Percentiles rank a stretch among this genome's conserved stretches.
Evolutionary conservation across 768 basidiomycete genomes (phyloP).

Genomic region (Termitomyces sp.): DNA sequence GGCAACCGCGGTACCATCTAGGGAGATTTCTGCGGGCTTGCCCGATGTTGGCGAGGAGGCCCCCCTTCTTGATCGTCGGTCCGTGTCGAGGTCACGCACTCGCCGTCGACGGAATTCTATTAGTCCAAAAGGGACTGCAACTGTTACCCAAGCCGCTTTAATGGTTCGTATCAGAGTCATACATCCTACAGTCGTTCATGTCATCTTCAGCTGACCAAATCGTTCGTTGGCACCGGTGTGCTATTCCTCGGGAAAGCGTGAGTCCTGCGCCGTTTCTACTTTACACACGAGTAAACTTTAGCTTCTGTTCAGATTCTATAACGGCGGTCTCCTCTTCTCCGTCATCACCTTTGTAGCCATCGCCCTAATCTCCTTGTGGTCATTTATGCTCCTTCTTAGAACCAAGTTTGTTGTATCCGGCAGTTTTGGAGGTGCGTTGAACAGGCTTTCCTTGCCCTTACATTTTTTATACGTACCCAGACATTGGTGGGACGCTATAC

Average conservation of each 20-base stretch:
- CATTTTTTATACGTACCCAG: constrained; percentile 29
- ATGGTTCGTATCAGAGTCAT: constrained; percentile 54
- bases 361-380: constrained; percentile 83
- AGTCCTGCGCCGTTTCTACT: constrained; percentile 18
- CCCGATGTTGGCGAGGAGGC: constrained; percentile 42
- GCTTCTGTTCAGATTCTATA: constrained; percentile 64
- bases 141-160: constrained; percentile 83
- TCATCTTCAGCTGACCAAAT: constrained; percentile 68
- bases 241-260: constrained; percentile 94
- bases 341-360: constrained; percentile 69
- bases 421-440: constrained; percentile 74
- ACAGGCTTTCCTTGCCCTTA: constrained; percentile 9
- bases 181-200: background rate
- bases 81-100: constrained; percentile 45
- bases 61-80: constrained; percentile 41
- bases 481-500: constrained; percentile 90
- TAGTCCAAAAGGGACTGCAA: constrained; percentile 76
- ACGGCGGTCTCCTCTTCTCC: constrained; percentile 93
- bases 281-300: background rate
- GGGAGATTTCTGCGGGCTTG: constrained; percentile 13
- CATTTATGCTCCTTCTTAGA: constrained; percentile 86
- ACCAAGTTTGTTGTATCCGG: constrained; percentile 87
- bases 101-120: constrained; percentile 51
- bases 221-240: constrained; percentile 94
- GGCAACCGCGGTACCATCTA: constrained; percentile 18